These are phyloP conservation scores for Candida sanyaensis DNA, from an alignment of 1,139 yeast species.

Conservation along the genomic window DNA sequence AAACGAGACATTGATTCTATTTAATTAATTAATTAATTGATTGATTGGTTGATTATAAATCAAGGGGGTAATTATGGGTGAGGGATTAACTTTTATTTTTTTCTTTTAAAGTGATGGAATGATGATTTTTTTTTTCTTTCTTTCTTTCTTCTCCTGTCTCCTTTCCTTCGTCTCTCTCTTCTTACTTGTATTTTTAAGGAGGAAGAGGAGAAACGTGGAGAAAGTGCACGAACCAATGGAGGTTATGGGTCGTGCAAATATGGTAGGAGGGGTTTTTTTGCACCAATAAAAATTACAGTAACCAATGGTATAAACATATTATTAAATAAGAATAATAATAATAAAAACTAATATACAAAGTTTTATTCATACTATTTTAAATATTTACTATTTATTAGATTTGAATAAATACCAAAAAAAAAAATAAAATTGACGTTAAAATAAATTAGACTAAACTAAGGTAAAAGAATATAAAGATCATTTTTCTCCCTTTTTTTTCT, in stretches of 20 bases:
- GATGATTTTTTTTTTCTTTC: no score
- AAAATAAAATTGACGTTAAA: not conserved
- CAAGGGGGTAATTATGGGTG: not conserved
- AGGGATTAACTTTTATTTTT: not conserved
- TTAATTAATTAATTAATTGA: not conserved
- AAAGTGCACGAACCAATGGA: not conserved
- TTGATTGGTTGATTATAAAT: not conserved
- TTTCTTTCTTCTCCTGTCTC: no score
- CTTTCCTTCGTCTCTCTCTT: no score
- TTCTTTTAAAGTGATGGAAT: no score
- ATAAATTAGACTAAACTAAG: not conserved
- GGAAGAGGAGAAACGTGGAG: constrained; percentile 1
- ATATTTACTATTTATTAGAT: not conserved
- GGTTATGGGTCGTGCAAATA: not conserved
- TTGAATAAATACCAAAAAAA: not conserved
- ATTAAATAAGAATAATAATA: not conserved
- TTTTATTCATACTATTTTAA: not conserved
- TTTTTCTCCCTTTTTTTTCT: no score
- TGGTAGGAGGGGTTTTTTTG: not conserved
- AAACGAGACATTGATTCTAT: constrained; percentile 12
- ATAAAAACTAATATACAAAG: not conserved
- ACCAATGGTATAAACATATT: no score
- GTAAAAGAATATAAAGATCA: no score
- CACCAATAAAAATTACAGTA: no score
- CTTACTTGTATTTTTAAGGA: not conserved